Evolutionary conservation across 2,329 filamentous ascomycete species (phyloP), one percentile per base, ranked within the genome.

Genomic region (Pseudocercospora fuligena): DNA sequence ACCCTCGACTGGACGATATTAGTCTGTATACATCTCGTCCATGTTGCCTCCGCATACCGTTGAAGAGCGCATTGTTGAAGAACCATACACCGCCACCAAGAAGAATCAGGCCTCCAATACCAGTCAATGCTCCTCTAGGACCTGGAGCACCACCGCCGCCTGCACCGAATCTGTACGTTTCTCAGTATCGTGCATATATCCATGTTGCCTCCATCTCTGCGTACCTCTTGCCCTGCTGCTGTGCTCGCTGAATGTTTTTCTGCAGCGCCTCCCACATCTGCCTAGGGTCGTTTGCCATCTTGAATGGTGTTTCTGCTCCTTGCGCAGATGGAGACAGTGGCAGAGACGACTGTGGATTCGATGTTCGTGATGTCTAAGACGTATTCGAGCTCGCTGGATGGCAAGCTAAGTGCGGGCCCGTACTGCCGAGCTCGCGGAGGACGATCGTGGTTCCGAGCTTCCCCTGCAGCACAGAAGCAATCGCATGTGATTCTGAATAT

Each of bases 1-100:
- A 90, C 95, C 95, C 78, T 99, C 95, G 75, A 99, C 95, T 77
- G 60, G 29, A 53, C 16, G 2, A 9, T 29, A 54, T 70, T 59
- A 71, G 68, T 14, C 62, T 27, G 16, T 16, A 19, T 7, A 8
- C 23, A 36, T 36, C 11, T 47, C 14, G 12, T 36, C 21, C 19
- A 47, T 21, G 9, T 51, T 16, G 27, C 6, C 3, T 8, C 14
- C 47, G 74, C 80, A 53, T 79, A 89, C 88, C 88, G 83, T 90
- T 91, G 81, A 90, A 91, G 7, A 91, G 84, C 58, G 88, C 85
- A 79, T 89, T 89, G 73, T 89, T 87, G 71, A 85, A 82, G 60
- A 88, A 72, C 69, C 86, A 79, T 68, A 83, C 79, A 69, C 84
- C 83, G 71, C 86, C 84, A 71, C 83, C 84, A 27, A 89, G 79